phyloP scores from a whole-genome alignment of 2,329 filamentous ascomycete species.

The Alternaria infectoria region DNA sequence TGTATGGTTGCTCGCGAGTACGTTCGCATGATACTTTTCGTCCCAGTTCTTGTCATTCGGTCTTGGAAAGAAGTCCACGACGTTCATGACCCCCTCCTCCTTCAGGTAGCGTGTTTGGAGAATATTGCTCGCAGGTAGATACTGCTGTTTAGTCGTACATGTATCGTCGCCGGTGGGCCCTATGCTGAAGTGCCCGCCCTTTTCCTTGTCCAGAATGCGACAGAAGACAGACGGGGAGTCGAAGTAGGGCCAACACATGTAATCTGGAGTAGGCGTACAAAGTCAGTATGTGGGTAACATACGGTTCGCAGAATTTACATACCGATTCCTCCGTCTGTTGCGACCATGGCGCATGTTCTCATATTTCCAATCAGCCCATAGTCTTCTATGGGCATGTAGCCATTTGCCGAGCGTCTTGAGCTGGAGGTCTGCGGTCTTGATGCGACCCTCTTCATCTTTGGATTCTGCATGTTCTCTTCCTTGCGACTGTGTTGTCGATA shows the following conservation, averaged over 20 bases:
- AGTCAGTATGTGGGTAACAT: constrained; percentile 73
- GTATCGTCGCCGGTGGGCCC: constrained; percentile 54
- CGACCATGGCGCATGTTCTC: constrained; percentile 65
- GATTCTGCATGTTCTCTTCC: constrained; percentile 19
- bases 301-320: background rate
- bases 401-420: constrained; percentile 30
- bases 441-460: constrained; percentile 14
- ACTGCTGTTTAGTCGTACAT: constrained; percentile 78
- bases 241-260: constrained; percentile 67
- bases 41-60: constrained; percentile 64
- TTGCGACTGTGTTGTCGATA: constrained; percentile 13
- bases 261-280: background rate
- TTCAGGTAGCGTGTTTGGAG: constrained; percentile 79
- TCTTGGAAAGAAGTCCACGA: constrained; percentile 78
- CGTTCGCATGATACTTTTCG: constrained; percentile 42
- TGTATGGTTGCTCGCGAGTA: constrained; percentile 31
- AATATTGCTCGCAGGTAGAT: constrained; percentile 76
- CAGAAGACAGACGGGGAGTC: constrained; percentile 80
- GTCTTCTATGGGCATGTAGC: constrained; percentile 60
- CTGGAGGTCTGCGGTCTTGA: constrained; percentile 14
- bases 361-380: constrained; percentile 84
- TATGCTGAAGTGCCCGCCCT: constrained; percentile 76
- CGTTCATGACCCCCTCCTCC: constrained; percentile 74
- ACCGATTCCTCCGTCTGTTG: constrained; percentile 59
- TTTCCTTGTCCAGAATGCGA: constrained; percentile 74